phyloP scores from a whole-genome alignment of 108 stramenopile species.

The Skeletonema marinoi region DNA sequence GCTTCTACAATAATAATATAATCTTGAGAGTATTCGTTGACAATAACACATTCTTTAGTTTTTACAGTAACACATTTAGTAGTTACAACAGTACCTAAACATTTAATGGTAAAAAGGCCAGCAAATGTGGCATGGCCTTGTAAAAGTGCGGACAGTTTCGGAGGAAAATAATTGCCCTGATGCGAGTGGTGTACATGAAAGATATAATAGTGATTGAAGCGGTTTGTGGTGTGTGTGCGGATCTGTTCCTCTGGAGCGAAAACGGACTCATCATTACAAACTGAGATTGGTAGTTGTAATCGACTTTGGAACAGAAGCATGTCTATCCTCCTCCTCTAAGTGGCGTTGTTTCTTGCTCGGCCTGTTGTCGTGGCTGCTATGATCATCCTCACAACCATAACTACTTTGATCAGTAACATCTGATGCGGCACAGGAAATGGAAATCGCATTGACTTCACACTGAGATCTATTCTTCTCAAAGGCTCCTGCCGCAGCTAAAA shows the following conservation, averaged over 20 bases:
- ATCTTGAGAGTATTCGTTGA: no score
- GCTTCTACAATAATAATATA: no score
- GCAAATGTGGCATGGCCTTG: background rate
- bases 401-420: slow-evolving; percentile 50
- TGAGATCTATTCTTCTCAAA: slow-evolving; percentile 38
- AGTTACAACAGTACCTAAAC: background rate
- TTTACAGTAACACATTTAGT: background rate
- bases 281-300: slow-evolving; percentile 42
- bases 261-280: background rate
- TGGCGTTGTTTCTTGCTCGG: slow-evolving; percentile 26
- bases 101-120: background rate
- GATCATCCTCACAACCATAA: slow-evolving; percentile 42
- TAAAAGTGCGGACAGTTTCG: background rate
- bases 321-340: slow-evolving; percentile 12
- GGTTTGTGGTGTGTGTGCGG: background rate
- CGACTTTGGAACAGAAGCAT: slow-evolving; percentile 25
- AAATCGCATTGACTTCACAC: slow-evolving; percentile 43
- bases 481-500: slow-evolving; percentile 62
- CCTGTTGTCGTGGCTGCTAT: slow-evolving; percentile 14
- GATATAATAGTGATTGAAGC: background rate
- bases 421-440: slow-evolving; percentile 44
- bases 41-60: no score
- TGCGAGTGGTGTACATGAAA: background rate
- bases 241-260: background rate
- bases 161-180: background rate